phyloP scores from a whole-genome alignment of 352 stramenopile species.

The Globisporangium cystogenes region DNA sequence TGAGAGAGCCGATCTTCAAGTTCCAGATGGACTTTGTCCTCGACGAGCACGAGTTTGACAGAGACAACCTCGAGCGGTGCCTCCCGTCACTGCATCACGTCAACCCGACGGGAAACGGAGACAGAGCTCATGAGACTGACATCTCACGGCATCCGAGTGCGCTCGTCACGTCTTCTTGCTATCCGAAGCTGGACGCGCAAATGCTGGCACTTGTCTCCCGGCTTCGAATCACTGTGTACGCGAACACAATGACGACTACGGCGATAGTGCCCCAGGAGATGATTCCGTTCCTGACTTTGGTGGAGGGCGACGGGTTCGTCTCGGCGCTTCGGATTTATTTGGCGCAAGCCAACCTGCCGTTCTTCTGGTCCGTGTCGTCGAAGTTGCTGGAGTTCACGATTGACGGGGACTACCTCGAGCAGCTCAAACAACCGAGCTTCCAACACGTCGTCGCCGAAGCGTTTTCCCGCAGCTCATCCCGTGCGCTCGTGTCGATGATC shows the following conservation, averaged over 20 bases:
- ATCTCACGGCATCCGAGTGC: conserved; percentile 20
- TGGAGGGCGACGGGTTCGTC: conserved; percentile 51
- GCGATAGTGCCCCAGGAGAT: conserved; percentile 23
- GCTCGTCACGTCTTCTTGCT: conserved; percentile 33
- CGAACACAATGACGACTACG: conserved; percentile 9
- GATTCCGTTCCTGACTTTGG: conserved; percentile 36
- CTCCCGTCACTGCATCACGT: conserved; percentile 2
- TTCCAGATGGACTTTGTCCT: conserved; percentile 48
- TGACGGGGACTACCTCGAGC: conserved; percentile 42
- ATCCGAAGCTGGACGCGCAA: conserved; percentile 27
- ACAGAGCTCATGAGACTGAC: conserved; percentile 16
- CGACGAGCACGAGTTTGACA: conserved; percentile 40
- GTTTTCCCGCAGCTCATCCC: conserved; percentile 20
- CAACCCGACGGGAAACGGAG: not conserved
- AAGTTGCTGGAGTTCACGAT: conserved; percentile 54
- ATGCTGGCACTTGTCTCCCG: conserved; percentile 26
- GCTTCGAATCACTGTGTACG: conserved; percentile 9
- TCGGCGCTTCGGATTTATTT: conserved; percentile 38
- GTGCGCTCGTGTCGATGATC: conserved; percentile 39
- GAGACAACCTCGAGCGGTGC: conserved; percentile 20
- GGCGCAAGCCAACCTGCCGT: conserved; percentile 31
- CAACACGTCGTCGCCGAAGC: conserved; percentile 49
- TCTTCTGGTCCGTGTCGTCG: conserved; percentile 61
- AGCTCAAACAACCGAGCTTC: conserved; percentile 38
- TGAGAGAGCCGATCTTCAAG: conserved; percentile 51